phyloP scores from a whole-genome alignment of 2,329 filamentous ascomycete species.

The Cladophialophora immunda region DNA sequence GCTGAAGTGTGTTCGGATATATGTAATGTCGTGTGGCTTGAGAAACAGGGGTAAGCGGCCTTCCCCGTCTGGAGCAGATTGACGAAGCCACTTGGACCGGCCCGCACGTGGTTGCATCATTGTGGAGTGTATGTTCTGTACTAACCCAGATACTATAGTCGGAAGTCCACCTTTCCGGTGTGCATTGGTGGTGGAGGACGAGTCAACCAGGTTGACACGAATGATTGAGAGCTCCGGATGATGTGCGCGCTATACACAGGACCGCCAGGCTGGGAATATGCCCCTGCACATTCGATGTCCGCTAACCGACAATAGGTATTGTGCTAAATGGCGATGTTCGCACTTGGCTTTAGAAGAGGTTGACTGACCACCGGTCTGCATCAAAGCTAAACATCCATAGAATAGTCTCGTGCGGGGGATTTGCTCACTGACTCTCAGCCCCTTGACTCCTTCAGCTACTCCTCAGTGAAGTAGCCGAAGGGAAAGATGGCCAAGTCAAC shows the following conservation, averaged over 20 bases:
- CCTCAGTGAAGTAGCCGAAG: background rate
- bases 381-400: background rate
- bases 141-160: background rate
- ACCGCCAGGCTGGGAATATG: background rate
- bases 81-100: background rate
- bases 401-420: background rate
- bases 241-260: background rate
- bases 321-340: background rate
- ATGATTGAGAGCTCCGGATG: background rate
- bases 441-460: background rate
- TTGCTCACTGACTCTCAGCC: background rate
- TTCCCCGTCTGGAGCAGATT: background rate
- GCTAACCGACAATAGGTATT: background rate
- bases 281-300: background rate
- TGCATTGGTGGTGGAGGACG: background rate
- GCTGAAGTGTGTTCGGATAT: background rate
- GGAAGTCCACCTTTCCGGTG: background rate
- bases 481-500: background rate
- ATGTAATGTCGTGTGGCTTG: slow-evolving; percentile 5
- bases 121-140: background rate
- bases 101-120: background rate
- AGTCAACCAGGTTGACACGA: slow-evolving; percentile 6
- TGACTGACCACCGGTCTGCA: background rate
- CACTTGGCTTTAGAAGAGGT: background rate
- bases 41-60: background rate